phyloP scores from a whole-genome alignment of 106 monocot species.

The Ottelia alismoides region DNA sequence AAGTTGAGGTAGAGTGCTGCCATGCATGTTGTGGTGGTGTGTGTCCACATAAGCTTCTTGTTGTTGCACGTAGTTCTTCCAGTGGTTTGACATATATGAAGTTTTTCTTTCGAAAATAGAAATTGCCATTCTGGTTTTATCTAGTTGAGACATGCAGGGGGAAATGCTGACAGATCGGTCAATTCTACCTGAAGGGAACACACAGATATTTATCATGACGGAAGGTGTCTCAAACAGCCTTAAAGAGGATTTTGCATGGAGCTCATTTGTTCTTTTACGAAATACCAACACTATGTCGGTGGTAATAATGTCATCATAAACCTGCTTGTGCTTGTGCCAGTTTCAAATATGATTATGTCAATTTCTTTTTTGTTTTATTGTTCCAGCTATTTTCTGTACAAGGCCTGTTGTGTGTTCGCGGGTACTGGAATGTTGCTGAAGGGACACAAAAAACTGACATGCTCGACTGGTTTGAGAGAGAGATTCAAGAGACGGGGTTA shows the following conservation, averaged over 20 bases:
- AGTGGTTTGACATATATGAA: too few relatives aligned
- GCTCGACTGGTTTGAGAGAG: constrained; percentile 38
- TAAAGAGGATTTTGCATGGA: constrained; percentile 84
- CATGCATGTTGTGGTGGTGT: too few relatives aligned
- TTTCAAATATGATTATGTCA: not conserved
- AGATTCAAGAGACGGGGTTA: constrained; percentile 53
- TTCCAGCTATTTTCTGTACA: constrained; percentile 53
- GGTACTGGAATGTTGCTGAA: constrained; percentile 66
- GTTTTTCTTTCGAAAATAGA: too few relatives aligned
- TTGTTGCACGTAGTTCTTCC: too few relatives aligned
- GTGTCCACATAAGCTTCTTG: too few relatives aligned
- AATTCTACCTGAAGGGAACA: constrained; percentile 62
- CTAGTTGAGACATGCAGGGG: too few relatives aligned
- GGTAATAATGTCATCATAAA: constrained; percentile 24
- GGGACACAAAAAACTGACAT: constrained; percentile 29
- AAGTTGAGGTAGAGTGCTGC: too few relatives aligned
- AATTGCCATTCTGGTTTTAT: too few relatives aligned
- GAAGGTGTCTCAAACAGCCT: constrained; percentile 30
- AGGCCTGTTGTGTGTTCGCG: constrained; percentile 57
- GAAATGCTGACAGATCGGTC: constrained; percentile 40
- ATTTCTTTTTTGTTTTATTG: constrained; percentile 2
- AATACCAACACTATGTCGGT: constrained; percentile 93
- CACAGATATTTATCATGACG: constrained; percentile 71
- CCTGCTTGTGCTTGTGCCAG: not conserved
- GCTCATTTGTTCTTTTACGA: constrained; percentile 68